phyloP scores from a whole-genome alignment of 2,329 filamentous ascomycete species.

The Aspergillus texensis region DNA sequence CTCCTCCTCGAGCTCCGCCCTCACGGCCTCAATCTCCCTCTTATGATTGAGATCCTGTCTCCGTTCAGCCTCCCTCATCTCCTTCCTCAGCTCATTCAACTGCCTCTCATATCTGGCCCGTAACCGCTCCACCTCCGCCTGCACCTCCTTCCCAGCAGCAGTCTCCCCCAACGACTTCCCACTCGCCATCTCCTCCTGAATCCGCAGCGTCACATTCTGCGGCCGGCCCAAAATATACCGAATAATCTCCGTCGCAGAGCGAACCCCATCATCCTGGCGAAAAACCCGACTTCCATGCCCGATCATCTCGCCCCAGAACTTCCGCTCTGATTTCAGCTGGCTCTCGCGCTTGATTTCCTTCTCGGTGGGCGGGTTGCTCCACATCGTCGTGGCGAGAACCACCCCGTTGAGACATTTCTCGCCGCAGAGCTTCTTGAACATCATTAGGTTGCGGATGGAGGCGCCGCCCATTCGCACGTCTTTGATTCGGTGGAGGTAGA shows the following conservation, averaged over 20 bases:
- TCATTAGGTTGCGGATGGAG: slow-evolving; percentile 34
- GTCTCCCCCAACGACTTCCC: neutral
- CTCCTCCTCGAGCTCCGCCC: neutral
- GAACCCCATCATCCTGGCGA: neutral
- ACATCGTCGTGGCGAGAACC: slow-evolving; percentile 43
- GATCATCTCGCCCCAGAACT: slow-evolving; percentile 15
- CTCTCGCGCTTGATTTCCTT: neutral
- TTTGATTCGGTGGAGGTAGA: slow-evolving; percentile 45
- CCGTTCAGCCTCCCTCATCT: neutral
- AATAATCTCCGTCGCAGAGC: neutral
- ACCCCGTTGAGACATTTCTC: slow-evolving; percentile 35
- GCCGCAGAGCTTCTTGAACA: slow-evolving; percentile 47
- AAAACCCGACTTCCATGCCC: neutral
- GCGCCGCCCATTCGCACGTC: slow-evolving; percentile 38
- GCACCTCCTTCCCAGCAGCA: neutral
- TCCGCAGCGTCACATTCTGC: neutral
- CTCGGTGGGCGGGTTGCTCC: slow-evolving; percentile 22
- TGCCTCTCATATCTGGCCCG: neutral
- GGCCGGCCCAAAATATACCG: neutral
- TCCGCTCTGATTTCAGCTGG: neutral
- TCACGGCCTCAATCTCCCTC: neutral
- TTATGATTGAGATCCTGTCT: neutral
- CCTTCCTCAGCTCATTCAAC: neutral
- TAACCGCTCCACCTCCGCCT: neutral
- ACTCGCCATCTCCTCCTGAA: neutral